Evolutionary conservation across 495 filamentous ascomycete genomes (phyloP).

Genomic region (Daldinia decipiens): DNA sequence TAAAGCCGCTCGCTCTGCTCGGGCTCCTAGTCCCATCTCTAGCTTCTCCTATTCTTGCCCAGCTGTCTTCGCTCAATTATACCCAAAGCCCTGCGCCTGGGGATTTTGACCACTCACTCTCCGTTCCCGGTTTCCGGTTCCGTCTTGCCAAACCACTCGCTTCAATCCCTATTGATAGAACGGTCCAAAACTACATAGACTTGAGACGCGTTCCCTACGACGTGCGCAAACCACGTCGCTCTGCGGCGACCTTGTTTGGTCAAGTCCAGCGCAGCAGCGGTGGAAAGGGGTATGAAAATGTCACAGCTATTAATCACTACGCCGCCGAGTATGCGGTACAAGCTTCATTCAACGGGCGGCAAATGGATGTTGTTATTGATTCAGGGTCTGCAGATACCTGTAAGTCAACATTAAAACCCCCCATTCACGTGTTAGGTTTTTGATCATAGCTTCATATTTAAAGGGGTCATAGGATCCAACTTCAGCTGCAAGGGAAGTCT

Average conservation of each 20-base stretch:
- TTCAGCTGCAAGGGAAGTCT: not conserved
- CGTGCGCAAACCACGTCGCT: conserved; percentile 7
- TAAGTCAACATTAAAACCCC: conserved; percentile 2
- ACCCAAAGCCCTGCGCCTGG: not conserved
- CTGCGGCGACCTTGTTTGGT: conserved; percentile 13
- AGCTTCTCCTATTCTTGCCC: not conserved
- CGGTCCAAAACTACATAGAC: conserved; percentile 18
- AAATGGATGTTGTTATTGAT: conserved; percentile 62
- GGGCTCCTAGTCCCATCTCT: not conserved
- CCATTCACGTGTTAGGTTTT: not conserved
- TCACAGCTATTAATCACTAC: conserved; percentile 50
- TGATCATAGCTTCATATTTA: not conserved
- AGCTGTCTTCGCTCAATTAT: not conserved
- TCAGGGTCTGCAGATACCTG: conserved; percentile 75
- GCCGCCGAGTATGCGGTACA: conserved; percentile 54
- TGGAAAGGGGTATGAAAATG: conserved; percentile 49
- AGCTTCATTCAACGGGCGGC: conserved; percentile 45
- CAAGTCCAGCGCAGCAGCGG: conserved; percentile 26
- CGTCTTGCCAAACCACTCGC: not conserved
- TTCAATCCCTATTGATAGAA: not conserved
- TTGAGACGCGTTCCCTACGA: conserved; percentile 18
- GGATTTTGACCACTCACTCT: not conserved
- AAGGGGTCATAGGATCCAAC: not conserved
- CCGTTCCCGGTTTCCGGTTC: not conserved
- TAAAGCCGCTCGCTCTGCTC: not conserved